Evolutionary conservation across 306 rosid species (phyloP).

Genomic region (Rosa chinensis): DNA sequence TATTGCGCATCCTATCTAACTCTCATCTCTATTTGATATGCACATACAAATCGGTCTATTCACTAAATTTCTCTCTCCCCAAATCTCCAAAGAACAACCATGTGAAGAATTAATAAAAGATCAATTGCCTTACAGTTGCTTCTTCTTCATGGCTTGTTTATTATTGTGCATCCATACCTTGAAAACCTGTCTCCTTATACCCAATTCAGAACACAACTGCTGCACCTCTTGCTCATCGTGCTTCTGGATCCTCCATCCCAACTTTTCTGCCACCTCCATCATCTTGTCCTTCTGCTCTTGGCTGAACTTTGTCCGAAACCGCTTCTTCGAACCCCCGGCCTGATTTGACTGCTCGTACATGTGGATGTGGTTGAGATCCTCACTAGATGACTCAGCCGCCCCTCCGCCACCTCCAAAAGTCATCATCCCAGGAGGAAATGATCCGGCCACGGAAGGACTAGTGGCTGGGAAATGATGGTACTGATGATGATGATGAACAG

Average conservation of each 20-base stretch:
- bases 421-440: conserved; percentile 67
- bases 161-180: conserved; percentile 99
- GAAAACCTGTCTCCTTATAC: conserved; percentile 71
- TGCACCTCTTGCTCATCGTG: conserved; percentile 84
- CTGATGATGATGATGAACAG: conserved; percentile 21
- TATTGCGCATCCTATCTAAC: conserved; percentile 78
- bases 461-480: conserved; percentile 16
- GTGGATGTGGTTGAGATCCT: conserved; percentile 55
- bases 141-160: conserved; percentile 77
- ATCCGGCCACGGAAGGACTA: conserved; percentile 23
- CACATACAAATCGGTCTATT: conserved; percentile 8
- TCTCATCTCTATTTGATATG: not conserved
- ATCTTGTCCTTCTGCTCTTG: conserved; percentile 76
- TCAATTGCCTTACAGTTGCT: conserved; percentile 48
- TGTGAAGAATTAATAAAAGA: not conserved
- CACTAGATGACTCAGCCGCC: conserved; percentile 73
- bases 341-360: conserved; percentile 41
- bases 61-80: not conserved
- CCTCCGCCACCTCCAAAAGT: conserved; percentile 66
- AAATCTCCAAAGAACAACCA: not conserved
- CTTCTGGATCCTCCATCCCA: conserved; percentile 92
- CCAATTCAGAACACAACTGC: conserved; percentile 71
- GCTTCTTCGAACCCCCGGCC: conserved; percentile 50
- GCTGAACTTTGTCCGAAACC: conserved; percentile 77
- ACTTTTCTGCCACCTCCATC: conserved; percentile 80